A percentile compares a stretch with the other conserved stretches of the same genome.
Conservation (phyloP, 495 filamentous ascomycete species). For the Parmelia sp. region DNA sequence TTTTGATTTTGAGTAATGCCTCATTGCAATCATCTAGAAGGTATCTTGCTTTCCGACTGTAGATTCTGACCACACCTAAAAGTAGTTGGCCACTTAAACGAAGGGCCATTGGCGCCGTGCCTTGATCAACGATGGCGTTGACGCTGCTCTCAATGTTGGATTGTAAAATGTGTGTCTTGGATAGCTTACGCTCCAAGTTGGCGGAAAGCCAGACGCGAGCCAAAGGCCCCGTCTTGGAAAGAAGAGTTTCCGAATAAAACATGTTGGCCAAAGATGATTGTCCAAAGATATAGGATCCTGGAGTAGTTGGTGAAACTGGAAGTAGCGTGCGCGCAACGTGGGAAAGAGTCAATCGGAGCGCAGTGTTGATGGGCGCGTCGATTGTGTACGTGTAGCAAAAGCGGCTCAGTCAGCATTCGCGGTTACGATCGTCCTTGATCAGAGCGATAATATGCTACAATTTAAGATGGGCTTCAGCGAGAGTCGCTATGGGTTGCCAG, state of each 20-base stretch:
- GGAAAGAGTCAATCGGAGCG: conserved; percentile 28
- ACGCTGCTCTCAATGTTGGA: conserved; percentile 90
- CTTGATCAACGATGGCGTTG: conserved; percentile 85
- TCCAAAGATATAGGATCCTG: conserved; percentile 17
- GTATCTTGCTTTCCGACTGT: conserved; percentile 94
- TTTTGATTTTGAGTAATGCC: conserved; percentile 93
- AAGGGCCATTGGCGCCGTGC: conserved; percentile 90
- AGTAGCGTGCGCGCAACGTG: conserved; percentile 29
- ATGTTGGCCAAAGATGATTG: conserved; percentile 46
- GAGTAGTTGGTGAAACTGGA: conserved; percentile 20
- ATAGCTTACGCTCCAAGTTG: conserved; percentile 94
- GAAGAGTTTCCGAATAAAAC: conserved; percentile 96
- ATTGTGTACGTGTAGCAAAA: conserved; percentile 24
- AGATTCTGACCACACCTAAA: conserved; percentile 92
- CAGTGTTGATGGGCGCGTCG: conserved; percentile 27
- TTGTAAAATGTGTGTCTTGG: conserved; percentile 88
- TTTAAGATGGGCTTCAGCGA: neutral
- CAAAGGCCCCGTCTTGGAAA: conserved; percentile 93
- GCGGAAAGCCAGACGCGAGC: conserved; percentile 95
- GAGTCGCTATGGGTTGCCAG: conserved; percentile 3
- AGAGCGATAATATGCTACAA: neutral
- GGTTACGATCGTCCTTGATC: neutral
- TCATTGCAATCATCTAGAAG: conserved; percentile 96
- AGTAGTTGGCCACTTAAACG: conserved; percentile 90
- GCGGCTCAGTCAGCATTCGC: neutral